A percentile compares a stretch with the other conserved stretches of the same genome.
Conservation (phyloP, 345 rosid genomes). For the Hypericum perforatum region DNA sequence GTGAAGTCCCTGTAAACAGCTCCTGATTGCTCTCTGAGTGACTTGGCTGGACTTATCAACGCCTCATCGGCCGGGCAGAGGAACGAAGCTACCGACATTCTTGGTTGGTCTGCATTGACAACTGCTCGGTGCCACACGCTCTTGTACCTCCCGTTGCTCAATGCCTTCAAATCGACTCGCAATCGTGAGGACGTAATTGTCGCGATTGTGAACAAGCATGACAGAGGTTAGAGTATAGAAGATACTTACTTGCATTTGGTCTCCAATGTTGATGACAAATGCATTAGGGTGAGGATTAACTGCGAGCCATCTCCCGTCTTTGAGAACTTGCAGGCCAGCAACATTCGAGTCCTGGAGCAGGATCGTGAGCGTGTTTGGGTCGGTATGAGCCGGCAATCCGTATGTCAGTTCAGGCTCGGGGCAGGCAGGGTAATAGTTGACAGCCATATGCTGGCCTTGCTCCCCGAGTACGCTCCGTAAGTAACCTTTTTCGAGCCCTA, state of each 20-base stretch:
- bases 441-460: slow-evolving; percentile 97
- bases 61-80: slow-evolving; percentile 59
- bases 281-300: slow-evolving; percentile 70
- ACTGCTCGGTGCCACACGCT: slow-evolving; percentile 89
- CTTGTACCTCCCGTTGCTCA: slow-evolving; percentile 74
- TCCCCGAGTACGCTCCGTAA: slow-evolving; percentile 47
- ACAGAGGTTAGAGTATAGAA: background rate
- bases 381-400: slow-evolving; percentile 85
- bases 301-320: slow-evolving; percentile 66
- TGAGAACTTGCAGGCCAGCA: slow-evolving; percentile 75
- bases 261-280: slow-evolving; percentile 81
- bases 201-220: too few species aligned
- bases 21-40: slow-evolving; percentile 26
- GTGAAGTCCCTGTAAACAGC: slow-evolving; percentile 68
- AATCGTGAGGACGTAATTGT: background rate
- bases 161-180: slow-evolving; percentile 37
- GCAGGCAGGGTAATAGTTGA: slow-evolving; percentile 85
- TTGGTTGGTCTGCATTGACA: slow-evolving; percentile 43
- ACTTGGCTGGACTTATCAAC: slow-evolving; percentile 48
- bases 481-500: slow-evolving; percentile 53
- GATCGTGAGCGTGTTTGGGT: slow-evolving; percentile 81
- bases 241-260: slow-evolving; percentile 60
- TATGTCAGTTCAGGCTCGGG: slow-evolving; percentile 87
- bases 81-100: slow-evolving; percentile 76
- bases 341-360: slow-evolving; percentile 73